A percentile compares a stretch with the other conserved stretches of the same genome.
These are phyloP conservation scores for Fusarium nisikadoi DNA, from an alignment of 2,329 filamentous ascomycete genomes.

Conservation along the genomic window DNA sequence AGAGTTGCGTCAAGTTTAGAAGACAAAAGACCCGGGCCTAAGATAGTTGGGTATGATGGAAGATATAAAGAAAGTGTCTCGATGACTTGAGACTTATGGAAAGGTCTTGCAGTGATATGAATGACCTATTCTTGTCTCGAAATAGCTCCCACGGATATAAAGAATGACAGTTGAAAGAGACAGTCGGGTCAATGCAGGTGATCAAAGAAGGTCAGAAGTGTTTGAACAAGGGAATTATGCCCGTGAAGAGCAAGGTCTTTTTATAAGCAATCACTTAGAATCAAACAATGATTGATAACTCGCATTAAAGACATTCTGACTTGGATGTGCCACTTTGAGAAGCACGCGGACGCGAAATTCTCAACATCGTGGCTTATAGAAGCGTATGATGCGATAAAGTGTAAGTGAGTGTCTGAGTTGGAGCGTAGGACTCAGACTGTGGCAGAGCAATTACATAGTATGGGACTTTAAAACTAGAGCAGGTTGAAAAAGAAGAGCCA, in stretches of 20 bases:
- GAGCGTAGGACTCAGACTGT: constrained; percentile 30
- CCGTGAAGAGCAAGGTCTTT: not conserved
- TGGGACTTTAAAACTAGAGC: constrained; percentile 6
- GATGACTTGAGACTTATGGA: constrained; percentile 4
- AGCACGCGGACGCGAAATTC: constrained; percentile 21
- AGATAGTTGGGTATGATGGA: constrained; percentile 5
- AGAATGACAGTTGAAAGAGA: constrained; percentile 39
- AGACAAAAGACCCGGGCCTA: not conserved
- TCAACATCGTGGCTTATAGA: constrained; percentile 30
- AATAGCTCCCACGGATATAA: constrained; percentile 24
- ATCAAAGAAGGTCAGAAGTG: constrained; percentile 43
- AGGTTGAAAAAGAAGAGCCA: constrained; percentile 7
- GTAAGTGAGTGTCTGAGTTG: constrained; percentile 20
- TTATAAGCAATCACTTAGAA: constrained; percentile 10
- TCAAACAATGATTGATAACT: not conserved
- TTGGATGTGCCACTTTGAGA: constrained; percentile 11
- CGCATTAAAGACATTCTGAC: not conserved
- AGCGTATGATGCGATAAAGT: constrained; percentile 33
- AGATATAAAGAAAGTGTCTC: constrained; percentile 22
- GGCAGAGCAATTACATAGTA: constrained; percentile 12
- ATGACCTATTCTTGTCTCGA: constrained; percentile 42
- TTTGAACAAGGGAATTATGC: constrained; percentile 20
- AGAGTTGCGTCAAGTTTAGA: not conserved
- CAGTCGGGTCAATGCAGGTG: constrained; percentile 43
- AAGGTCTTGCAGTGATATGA: constrained; percentile 14